Evolutionary conservation across 2,329 filamentous ascomycete species (phyloP), one percentile per base, ranked within the genome.

Genomic region (Hymenotorrendiella dingleyae): DNA sequence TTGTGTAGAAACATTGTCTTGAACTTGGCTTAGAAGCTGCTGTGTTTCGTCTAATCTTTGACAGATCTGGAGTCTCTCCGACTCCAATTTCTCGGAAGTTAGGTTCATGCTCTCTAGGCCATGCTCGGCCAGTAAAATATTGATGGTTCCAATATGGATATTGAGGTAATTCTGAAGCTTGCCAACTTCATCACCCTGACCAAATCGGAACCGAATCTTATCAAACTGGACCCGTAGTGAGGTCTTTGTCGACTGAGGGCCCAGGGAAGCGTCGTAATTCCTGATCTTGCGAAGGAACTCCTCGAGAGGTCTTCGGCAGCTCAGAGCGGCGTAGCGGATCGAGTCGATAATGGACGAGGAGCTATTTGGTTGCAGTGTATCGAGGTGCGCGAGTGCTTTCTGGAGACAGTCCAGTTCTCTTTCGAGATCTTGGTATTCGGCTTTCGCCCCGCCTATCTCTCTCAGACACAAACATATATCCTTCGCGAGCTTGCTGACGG

Each of bases 351-450:
- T 41, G 20, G 40, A 20, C 16, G 17, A 27, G 0, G 26, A 4
- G 19, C 6, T 10, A 10, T 33, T 21, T 3, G 19, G 3, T 12
- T 10, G 40, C 3, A 47, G 16, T n/a, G 28, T 40, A 12, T 40
- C 36, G 16, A 47, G 36, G 30, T 47, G 36, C 7, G n/a, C 10
- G 10, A 47, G 19, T 14, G 40, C 45, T 36, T 43, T 38, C 4
- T 48, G 3, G 11, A 44, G 38, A n/a, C 20, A 27, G n/a, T 45
- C 35, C 30, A 55, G 40, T 29, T 54, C 51, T 23, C 33, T 20
- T 12, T 46, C 19, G 10, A 56, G 26, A 23, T 50, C 45, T 32
- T 47, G 45, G 27, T 45, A 46, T 27, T 47, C 45, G 30, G 38
- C 43, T 19, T 37, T 43, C 14, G 48, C 37, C n/a, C 45, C 45